A percentile compares a stretch with the other conserved stretches of the same genome.
These are phyloP conservation scores for Ceratobasidium sp. DNA, from an alignment of 1,284 basidiomycete genomes.

Conservation along the genomic window DNA sequence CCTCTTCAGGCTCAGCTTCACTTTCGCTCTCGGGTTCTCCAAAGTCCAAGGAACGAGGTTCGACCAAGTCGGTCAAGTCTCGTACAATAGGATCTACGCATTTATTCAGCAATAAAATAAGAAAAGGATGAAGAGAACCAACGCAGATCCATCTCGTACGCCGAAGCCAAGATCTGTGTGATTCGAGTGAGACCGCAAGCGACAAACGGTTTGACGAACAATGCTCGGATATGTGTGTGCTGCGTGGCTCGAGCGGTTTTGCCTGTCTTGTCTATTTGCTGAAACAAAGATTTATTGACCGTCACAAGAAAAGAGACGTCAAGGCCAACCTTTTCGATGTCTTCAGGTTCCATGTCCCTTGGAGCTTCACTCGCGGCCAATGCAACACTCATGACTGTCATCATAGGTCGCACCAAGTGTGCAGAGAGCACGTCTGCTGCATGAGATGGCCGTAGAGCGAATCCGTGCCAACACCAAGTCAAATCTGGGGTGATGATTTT, in stretches of 20 bases:
- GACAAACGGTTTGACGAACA: slow-evolving; percentile 19
- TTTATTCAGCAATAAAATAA: not conserved
- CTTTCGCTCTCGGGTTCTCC: not conserved
- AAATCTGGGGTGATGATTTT: not conserved
- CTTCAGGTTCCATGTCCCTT: not conserved
- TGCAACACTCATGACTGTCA: slow-evolving; percentile 1
- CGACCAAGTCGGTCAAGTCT: slow-evolving; percentile 6
- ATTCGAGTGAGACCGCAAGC: slow-evolving; percentile 5
- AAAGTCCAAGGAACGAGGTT: slow-evolving; percentile 11
- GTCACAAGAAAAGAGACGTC: not conserved
- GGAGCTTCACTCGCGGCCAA: not conserved
- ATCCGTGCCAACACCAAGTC: slow-evolving; percentile 17
- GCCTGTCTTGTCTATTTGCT: slow-evolving; percentile 21
- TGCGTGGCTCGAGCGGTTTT: slow-evolving; percentile 17
- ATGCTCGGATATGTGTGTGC: slow-evolving; percentile 18
- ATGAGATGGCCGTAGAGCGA: slow-evolving; percentile 11
- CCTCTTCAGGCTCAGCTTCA: not conserved
- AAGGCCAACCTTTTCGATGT: slow-evolving; percentile 1
- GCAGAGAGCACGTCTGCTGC: not conserved
- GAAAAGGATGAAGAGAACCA: not conserved
- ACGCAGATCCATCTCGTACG: slow-evolving; percentile 9
- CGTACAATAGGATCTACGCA: slow-evolving; percentile 9
- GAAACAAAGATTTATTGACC: not conserved
- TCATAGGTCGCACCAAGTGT: slow-evolving; percentile 3
- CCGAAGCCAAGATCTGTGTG: slow-evolving; percentile 6